Conservation (phyloP, 768 basidiomycete species). For the Gloeopeniophorella convolvens region DNA sequence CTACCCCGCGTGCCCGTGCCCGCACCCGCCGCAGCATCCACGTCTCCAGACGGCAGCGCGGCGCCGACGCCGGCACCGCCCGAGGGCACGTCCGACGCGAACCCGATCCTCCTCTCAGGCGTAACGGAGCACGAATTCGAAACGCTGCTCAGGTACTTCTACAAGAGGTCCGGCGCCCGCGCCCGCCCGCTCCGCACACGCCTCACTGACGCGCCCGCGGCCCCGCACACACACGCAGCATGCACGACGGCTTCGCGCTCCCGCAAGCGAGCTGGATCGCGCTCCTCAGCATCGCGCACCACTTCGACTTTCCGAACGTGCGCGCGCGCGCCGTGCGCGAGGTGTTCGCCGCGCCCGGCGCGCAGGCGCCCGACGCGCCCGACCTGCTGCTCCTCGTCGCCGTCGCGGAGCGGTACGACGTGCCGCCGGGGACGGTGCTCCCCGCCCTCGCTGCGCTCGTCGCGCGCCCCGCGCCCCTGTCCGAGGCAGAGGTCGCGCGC, state of each 20-base stretch:
- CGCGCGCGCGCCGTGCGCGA: conserved; percentile 7
- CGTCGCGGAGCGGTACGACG: conserved; percentile 7
- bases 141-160: conserved; percentile 13
- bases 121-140: conserved; percentile 15
- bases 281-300: conserved; percentile 8
- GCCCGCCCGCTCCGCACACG: no score
- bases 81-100: conserved; percentile 8
- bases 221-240: conserved; percentile 3
- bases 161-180: conserved; percentile 3
- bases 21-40: no score
- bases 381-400: conserved; percentile 5
- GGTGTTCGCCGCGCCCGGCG: no score
- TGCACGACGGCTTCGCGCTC: conserved; percentile 9
- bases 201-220: not conserved
- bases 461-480: conserved; percentile 1
- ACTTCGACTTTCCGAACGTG: conserved; percentile 10
- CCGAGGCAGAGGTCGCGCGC: conserved; percentile 3
- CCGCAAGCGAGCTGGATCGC: conserved; percentile 9
- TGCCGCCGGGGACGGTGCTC: not conserved
- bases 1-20: not conserved
- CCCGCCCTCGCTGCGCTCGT: no score
- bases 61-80: not conserved
- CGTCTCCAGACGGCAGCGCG: no score
- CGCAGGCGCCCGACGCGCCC: not conserved
- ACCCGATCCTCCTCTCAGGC: conserved; percentile 10